Evolutionary conservation across 2,329 filamentous ascomycete species (phyloP).

Genomic region (Talaromyces sp.): DNA sequence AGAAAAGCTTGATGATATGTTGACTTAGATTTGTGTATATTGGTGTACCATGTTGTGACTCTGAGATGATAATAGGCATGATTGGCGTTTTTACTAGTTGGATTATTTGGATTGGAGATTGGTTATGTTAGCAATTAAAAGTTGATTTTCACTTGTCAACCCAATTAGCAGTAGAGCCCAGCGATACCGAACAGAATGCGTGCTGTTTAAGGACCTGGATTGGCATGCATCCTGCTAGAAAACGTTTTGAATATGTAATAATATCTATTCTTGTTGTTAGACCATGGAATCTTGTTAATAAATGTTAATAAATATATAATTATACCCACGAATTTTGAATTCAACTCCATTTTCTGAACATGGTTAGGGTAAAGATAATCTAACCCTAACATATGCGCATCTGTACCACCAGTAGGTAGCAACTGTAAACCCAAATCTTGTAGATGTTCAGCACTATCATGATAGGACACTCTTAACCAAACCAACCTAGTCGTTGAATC

Average conservation of each 20-base stretch:
- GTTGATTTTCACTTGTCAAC: no score
- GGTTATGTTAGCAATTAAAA: neutral
- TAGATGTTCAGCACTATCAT: neutral
- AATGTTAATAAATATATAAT: neutral
- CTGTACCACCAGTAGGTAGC: no score
- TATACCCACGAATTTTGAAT: neutral
- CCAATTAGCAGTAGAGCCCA: no score
- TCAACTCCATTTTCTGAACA: neutral
- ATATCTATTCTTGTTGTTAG: neutral
- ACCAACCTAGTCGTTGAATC: neutral
- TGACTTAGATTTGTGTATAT: constrained; percentile 59
- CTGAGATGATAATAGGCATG: neutral
- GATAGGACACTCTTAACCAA: neutral
- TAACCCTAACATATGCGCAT: neutral
- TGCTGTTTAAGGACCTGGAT: no score
- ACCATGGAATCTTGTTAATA: neutral
- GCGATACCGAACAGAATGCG: no score
- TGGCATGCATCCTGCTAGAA: neutral
- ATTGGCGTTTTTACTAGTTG: neutral
- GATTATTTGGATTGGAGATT: neutral
- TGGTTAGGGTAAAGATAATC: neutral
- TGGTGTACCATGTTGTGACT: neutral
- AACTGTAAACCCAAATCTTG: neutral
- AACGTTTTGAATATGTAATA: neutral
- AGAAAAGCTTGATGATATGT: constrained; percentile 87